Evolutionary conservation across 345 rosid species (phyloP), one percentile per base, ranked within the genome.

Genomic region (Dovyalis caffra): DNA sequence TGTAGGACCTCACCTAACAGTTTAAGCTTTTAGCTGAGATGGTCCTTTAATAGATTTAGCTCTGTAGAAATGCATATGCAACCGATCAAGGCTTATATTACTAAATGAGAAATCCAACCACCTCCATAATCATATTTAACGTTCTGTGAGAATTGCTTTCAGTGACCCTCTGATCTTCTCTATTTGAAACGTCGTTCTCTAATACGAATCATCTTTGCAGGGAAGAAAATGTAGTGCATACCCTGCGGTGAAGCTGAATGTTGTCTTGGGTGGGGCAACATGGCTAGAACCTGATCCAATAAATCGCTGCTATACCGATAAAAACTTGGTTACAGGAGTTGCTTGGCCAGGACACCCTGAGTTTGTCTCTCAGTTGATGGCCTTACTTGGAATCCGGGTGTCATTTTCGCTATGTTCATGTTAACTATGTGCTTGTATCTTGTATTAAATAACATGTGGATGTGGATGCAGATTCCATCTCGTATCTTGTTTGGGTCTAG

Each of bases 301-400:
- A 11, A 80, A 89, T 75, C 80, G 90, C 25, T 95, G 97, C 81
- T 94, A 81, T 86, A 94, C 94, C 0, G 91, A 94, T 37, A 97
- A 90, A 63, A 94, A 94, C 76, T 85, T 94, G 78, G 91, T 94
- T 33, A 92, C 95, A 5, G 97, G 97, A 20, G 97, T 97, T 15
- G 97, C 97, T 57, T 94, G 97, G 95, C 97, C 93, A 1, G 97
- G 97, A 31, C 98, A 92, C 64, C 97, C 97, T 0, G 87, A 90
- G 83, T 92, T 92, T 83, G 83, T 94, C 60, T 85, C 91, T 28
- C 92, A 90, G 75, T 78, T 94, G 56, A 92, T 92, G 97, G 79
- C 74, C 8, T 85, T 92, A 84, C 89, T 92, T 2, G 90, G 87
- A 18, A 83, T 94, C 64, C 74, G 72, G 34, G 95, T 94, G 69